Evolutionary conservation across 1,284 basidiomycete genomes (phyloP).

Genomic region (Fistulina hepatica): DNA sequence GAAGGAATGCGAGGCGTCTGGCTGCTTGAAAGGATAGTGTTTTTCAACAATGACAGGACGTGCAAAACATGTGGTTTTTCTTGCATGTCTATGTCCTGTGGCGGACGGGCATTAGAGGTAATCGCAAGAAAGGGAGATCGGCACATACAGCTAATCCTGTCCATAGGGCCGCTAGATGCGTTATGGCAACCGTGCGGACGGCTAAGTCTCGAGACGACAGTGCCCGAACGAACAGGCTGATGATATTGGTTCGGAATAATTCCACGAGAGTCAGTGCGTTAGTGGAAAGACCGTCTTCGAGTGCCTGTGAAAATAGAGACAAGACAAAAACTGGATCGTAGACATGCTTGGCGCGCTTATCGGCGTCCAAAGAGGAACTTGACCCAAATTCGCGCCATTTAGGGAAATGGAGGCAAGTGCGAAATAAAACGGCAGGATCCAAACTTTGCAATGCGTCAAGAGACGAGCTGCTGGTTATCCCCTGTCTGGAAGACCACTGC

Average conservation of each 20-base stretch:
- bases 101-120: constrained; percentile 10
- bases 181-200: constrained; percentile 48
- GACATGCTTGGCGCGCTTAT: constrained; percentile 22
- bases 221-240: constrained; percentile 64
- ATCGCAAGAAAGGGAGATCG: background rate
- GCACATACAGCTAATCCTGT: constrained; percentile 42
- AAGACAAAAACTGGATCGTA: constrained; percentile 83
- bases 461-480: constrained; percentile 31
- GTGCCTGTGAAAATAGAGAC: constrained; percentile 53
- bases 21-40: constrained; percentile 34
- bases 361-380: constrained; percentile 21
- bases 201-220: constrained; percentile 58
- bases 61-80: constrained; percentile 73
- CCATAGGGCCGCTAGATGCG: constrained; percentile 44
- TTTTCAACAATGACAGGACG: constrained; percentile 63
- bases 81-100: constrained; percentile 58
- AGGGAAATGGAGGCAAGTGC: constrained; percentile 69
- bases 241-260: constrained; percentile 71
- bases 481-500: constrained; percentile 46
- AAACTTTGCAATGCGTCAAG: constrained; percentile 63
- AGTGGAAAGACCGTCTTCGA: constrained; percentile 45
- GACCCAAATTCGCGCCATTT: constrained; percentile 35
- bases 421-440: constrained; percentile 59
- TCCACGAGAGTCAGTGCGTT: constrained; percentile 75
- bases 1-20: constrained; percentile 48